Evolutionary conservation across 2,329 filamentous ascomycete species (phyloP).

Genomic region (Talaromyces sp.): DNA sequence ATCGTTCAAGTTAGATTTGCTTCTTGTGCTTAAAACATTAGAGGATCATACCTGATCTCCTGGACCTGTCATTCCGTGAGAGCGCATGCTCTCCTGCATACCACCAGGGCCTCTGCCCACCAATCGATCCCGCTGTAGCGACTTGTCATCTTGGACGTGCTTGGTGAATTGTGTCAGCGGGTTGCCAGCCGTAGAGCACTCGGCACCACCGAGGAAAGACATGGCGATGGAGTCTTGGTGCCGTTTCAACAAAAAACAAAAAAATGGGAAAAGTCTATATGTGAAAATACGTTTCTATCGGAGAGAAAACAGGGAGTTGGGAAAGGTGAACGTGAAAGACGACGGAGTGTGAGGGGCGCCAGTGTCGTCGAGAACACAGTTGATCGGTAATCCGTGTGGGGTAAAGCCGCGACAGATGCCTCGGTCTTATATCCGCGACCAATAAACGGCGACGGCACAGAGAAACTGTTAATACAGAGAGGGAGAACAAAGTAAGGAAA

Average conservation of each 20-base stretch:
- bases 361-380: not conserved
- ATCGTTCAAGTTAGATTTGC: not conserved
- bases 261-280: not conserved
- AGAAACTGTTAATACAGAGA: not conserved
- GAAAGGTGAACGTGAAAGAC: not conserved
- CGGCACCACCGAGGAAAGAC: slow-evolving; percentile 93
- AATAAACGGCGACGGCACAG: not conserved
- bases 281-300: not conserved
- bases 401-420: not conserved
- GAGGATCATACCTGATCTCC: slow-evolving; percentile 64
- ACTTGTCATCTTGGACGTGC: slow-evolving; percentile 94
- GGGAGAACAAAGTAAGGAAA: not conserved
- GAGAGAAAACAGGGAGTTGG: not conserved
- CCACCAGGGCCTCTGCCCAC: slow-evolving; percentile 68
- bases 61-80: slow-evolving; percentile 60
- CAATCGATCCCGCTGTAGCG: slow-evolving; percentile 83
- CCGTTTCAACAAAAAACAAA: not conserved
- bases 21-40: not conserved
- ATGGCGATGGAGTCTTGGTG: slow-evolving; percentile 46
- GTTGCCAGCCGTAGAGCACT: slow-evolving; percentile 94
- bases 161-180: slow-evolving; percentile 97
- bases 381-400: not conserved
- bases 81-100: slow-evolving; percentile 72
- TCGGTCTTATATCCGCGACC: not conserved
- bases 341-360: not conserved